These are phyloP conservation scores for Mrakiaceae sp. DNA, from an alignment of 1,284 basidiomycete genomes.

Conservation along the genomic window DNA sequence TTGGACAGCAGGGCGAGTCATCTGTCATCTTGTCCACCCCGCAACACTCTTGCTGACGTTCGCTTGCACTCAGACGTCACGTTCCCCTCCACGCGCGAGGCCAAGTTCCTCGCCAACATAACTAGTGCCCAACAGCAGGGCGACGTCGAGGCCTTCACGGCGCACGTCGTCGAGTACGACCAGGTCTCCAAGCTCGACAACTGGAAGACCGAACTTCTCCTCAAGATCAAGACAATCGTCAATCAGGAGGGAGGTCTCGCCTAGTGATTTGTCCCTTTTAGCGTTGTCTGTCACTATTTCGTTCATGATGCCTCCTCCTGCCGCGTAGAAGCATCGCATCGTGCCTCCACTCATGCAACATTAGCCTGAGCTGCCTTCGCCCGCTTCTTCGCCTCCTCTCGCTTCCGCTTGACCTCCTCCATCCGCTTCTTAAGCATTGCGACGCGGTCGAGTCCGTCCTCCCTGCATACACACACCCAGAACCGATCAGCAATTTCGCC, in stretches of 20 bases:
- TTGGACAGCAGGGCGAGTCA: constrained; percentile 43
- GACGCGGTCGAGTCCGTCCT: constrained; percentile 7
- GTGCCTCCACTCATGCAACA: no score
- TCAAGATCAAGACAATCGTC: constrained; percentile 75
- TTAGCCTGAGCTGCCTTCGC: no score
- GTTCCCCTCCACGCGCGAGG: constrained; percentile 76
- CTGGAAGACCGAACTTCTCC: constrained; percentile 82
- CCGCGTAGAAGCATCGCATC: no score
- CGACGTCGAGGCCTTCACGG: constrained; percentile 66
- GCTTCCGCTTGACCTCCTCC: neutral
- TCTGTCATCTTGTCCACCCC: neutral
- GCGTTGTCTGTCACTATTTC: neutral
- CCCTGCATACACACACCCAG: neutral
- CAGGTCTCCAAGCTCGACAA: constrained; percentile 80
- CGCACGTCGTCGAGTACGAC: constrained; percentile 71
- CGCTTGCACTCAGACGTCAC: constrained; percentile 46
- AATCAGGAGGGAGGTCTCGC: constrained; percentile 45
- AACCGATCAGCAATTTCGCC: neutral
- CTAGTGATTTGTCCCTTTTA: constrained; percentile 21
- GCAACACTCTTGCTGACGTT: neutral
- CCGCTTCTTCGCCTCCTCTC: neutral
- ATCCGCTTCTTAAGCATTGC: constrained; percentile 1
- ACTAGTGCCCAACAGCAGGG: constrained; percentile 68
- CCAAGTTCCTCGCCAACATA: constrained; percentile 67
- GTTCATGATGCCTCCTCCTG: neutral